phyloP scores from a whole-genome alignment of 257 asterid genomes.

The Fraxinus anomala region DNA sequence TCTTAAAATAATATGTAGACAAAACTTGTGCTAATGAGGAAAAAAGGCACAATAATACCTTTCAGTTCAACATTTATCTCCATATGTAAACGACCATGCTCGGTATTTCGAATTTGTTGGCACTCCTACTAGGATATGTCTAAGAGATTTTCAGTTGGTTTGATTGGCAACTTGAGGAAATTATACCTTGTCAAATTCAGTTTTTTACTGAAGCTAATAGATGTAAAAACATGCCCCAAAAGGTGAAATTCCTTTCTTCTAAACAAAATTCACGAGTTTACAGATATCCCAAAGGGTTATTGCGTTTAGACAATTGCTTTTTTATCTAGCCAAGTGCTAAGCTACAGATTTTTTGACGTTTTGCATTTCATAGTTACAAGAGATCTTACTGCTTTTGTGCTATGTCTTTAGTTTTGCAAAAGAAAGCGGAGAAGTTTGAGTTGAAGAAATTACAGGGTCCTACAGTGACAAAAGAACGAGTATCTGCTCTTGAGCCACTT shows the following conservation, averaged over 20 bases:
- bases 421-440: conserved; percentile 65
- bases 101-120: neutral
- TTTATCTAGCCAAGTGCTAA: conserved; percentile 15
- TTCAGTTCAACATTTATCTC: neutral
- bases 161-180: neutral
- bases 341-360: conserved; percentile 15
- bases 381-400: conserved; percentile 29
- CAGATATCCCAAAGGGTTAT: too few relatives aligned
- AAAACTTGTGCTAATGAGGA: neutral
- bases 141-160: neutral
- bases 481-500: conserved; percentile 54
- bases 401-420: conserved; percentile 57
- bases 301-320: neutral
- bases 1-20: neutral
- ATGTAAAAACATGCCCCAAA: conserved; percentile 4
- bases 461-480: conserved; percentile 40
- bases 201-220: neutral
- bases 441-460: conserved; percentile 49
- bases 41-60: neutral
- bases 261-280: neutral
- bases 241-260: neutral
- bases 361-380: neutral
- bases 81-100: neutral
- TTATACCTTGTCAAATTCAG: conserved; percentile 5
- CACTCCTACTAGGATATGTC: neutral